Evolutionary conservation across 2,329 filamentous ascomycete genomes (phyloP), one percentile per base, ranked within the genome.

Genomic region (Fusarium albosuccineum): DNA sequence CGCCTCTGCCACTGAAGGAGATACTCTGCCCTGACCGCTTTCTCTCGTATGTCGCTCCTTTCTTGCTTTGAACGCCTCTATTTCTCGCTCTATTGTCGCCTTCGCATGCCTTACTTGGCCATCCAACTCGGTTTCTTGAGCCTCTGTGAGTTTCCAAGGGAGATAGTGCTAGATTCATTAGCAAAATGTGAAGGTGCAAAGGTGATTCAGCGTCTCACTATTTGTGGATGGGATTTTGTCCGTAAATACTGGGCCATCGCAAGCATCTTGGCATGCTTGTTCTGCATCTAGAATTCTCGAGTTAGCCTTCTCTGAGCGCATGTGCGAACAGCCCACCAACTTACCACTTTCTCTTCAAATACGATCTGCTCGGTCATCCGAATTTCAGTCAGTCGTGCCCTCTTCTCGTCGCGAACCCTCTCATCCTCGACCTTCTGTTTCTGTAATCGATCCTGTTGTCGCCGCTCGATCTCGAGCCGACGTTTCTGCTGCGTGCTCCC

Each of bases 381-480:
- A 68, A 86, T 79, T 52, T 81, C 83, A 52, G 83, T 84, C 62
- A 93, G 79, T 73, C 88, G 86, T 42, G 90, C 88, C 52, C 89
- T 80, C 73, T 87, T 89, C 79, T 90, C 89, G 59, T 86, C 85
- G 76, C 88, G 88, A 71, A 87, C 82, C 77, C 89, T 88, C 67
- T 90, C 88, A 67, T 91, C 90, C 77, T 95, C 89, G 65, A 87
- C 86, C 68, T 87, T 89, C 77, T 94, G 91, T 73, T 89, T 84
- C 77, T 90, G 88, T 68, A 91, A 85, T 79, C 90, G 93, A 74
- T 91, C 91, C 75, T 92, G 88, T 78, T 94, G 93, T 70, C 90
- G 90, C 78, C 88, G 90, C 81, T 96, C 94, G 77, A 95, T 94
- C 77, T 95, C 94, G 64, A 86, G 87, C 59, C 92, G 89, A 72